phyloP scores from a whole-genome alignment of 352 stramenopile genomes.

The Phytophthora citricola region DNA sequence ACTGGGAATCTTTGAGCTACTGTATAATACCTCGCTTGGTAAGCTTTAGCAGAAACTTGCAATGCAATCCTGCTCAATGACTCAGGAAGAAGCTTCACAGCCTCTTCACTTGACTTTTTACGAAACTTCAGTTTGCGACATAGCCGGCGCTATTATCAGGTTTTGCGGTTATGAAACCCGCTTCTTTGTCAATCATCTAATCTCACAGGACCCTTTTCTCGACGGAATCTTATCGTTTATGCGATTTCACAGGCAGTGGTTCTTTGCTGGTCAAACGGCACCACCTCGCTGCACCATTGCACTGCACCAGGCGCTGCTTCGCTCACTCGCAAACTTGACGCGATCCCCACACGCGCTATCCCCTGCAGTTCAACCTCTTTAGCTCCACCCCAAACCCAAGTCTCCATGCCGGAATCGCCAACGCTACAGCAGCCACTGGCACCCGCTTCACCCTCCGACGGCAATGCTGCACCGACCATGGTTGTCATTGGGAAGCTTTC shows the following conservation, averaged over 20 bases:
- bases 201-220: slow-evolving; percentile 1
- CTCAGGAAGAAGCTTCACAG: too few relatives aligned
- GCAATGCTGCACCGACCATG: neutral
- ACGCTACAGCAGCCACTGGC: slow-evolving; percentile 8
- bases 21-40: too few relatives aligned
- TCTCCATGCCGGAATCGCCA: neutral
- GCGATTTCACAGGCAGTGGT: neutral
- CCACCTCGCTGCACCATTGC: neutral
- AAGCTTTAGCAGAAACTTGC: too few relatives aligned
- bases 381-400: neutral
- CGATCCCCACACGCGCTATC: neutral
- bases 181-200: neutral
- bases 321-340: slow-evolving; percentile 3
- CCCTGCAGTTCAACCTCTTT: neutral
- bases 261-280: slow-evolving; percentile 1
- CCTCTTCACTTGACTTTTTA: neutral
- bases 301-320: neutral
- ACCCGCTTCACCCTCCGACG: neutral
- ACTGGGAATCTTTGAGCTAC: neutral
- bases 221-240: neutral
- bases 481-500: slow-evolving; percentile 29
- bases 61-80: neutral
- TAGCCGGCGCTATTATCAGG: neutral
- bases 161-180: neutral
- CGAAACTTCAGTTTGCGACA: too few relatives aligned